Conservation (phyloP, 2,329 filamentous ascomycete species). For the Fusarium subglutinans region DNA sequence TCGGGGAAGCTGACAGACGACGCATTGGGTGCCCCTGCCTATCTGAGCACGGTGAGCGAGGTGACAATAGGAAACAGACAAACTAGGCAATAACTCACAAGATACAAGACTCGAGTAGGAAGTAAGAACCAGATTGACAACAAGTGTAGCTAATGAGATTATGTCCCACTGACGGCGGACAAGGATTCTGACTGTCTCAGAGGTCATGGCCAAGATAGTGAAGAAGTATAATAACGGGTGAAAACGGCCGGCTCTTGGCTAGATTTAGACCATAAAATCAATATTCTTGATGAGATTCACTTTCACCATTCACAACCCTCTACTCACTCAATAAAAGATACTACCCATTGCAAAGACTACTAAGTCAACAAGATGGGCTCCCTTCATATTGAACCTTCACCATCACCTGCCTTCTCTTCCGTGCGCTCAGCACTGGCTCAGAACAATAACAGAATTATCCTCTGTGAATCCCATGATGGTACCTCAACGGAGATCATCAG, state of each 20-base stretch:
- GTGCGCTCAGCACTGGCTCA: not conserved
- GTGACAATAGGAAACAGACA: not conserved
- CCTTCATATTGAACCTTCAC: not conserved
- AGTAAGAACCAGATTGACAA: not conserved
- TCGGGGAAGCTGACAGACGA: not conserved
- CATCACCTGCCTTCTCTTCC: not conserved
- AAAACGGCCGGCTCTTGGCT: not conserved
- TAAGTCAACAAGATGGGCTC: not conserved
- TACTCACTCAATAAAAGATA: not conserved
- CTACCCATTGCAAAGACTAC: too few relatives aligned
- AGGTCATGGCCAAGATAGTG: not conserved
- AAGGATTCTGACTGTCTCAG: not conserved
- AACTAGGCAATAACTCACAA: not conserved
- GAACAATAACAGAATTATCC: not conserved
- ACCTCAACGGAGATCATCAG: slow-evolving; percentile 15
- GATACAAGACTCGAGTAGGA: not conserved
- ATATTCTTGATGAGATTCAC: not conserved
- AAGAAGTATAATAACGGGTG: not conserved
- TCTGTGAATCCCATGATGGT: slow-evolving; percentile 14
- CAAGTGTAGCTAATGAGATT: not conserved
- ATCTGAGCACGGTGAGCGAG: not conserved
- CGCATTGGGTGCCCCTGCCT: not conserved
- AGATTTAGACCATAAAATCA: not conserved
- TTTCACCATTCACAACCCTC: too few relatives aligned
- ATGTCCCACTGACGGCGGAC: not conserved